Conservation (phyloP, 371 early-diverging fungal genomes). For the Rhizopus sp. region DNA sequence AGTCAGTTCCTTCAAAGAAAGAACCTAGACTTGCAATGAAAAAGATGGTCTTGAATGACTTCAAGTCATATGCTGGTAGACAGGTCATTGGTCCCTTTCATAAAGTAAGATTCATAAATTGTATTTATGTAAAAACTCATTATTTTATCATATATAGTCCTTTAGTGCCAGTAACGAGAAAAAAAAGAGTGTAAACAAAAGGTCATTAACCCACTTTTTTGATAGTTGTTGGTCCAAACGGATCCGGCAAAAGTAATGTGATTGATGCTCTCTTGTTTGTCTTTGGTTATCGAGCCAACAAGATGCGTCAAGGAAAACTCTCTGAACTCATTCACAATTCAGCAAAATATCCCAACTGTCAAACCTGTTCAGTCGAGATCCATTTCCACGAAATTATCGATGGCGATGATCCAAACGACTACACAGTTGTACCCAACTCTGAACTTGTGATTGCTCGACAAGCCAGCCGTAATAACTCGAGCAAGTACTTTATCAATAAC, state of each 20-base stretch:
- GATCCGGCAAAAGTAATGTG: conserved; percentile 99
- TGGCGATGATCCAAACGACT: conserved; percentile 61
- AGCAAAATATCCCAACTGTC: conserved; percentile 67
- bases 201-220: conserved; percentile 1
- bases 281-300: conserved; percentile 99
- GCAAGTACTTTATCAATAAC: conserved; percentile 85
- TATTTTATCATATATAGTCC: conserved; percentile 31
- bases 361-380: conserved; percentile 90
- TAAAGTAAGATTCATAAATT: conserved; percentile 63
- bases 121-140: neutral
- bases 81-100: conserved; percentile 98
- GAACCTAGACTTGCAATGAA: conserved; percentile 82
- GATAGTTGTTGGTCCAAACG: conserved; percentile 96
- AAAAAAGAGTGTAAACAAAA: neutral
- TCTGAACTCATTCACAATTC: conserved; percentile 98
- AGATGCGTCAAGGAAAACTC: conserved; percentile 97
- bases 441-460: conserved; percentile 81
- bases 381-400: conserved; percentile 93
- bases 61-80: conserved; percentile 95
- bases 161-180: conserved; percentile 47
- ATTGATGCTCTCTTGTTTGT: conserved; percentile 99
- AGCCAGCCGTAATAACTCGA: conserved; percentile 71
- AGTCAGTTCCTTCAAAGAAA: conserved; percentile 8
- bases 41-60: conserved; percentile 91
- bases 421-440: conserved; percentile 69